Conservation (phyloP, 345 rosid genomes). For the Kandelia obovata region DNA sequence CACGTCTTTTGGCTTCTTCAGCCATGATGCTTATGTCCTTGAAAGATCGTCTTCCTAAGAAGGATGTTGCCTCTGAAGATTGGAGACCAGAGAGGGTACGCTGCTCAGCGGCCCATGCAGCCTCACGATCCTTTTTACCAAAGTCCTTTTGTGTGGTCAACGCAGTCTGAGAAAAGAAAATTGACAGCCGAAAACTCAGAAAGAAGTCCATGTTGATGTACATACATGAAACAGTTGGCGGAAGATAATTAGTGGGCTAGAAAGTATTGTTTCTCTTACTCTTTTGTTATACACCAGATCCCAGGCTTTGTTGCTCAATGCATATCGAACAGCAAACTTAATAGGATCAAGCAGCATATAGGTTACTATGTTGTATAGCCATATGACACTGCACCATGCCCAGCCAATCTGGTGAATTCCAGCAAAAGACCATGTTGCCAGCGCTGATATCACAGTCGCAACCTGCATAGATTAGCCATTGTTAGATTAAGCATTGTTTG, state of each 20-base stretch:
- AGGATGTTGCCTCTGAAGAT: slow-evolving; percentile 31
- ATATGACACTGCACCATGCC: slow-evolving; percentile 72
- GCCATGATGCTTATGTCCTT: slow-evolving; percentile 50
- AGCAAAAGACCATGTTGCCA: slow-evolving; percentile 54
- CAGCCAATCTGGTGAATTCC: slow-evolving; percentile 68
- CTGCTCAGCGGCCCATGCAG: slow-evolving; percentile 64
- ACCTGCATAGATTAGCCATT: slow-evolving; percentile 33
- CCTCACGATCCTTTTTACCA: slow-evolving; percentile 54
- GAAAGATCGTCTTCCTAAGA: slow-evolving; percentile 39
- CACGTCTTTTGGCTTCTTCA: slow-evolving; percentile 63
- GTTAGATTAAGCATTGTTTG: neutral
- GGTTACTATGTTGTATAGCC: slow-evolving; percentile 63
- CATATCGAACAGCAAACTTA: slow-evolving; percentile 69
- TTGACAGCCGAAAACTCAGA: neutral
- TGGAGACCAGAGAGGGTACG: slow-evolving; percentile 52
- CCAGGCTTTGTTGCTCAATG: slow-evolving; percentile 77
- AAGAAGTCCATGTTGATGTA: neutral
- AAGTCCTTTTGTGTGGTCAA: slow-evolving; percentile 55
- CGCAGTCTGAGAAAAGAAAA: slow-evolving; percentile 40
- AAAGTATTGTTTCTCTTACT: slow-evolving; percentile 32
- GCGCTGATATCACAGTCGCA: slow-evolving; percentile 63
- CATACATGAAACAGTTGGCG: neutral
- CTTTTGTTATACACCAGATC: slow-evolving; percentile 55
- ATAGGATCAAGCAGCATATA: slow-evolving; percentile 83
- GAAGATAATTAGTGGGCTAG: neutral